phyloP scores from a whole-genome alignment of 345 rosid species.

The Pistacia vera region DNA sequence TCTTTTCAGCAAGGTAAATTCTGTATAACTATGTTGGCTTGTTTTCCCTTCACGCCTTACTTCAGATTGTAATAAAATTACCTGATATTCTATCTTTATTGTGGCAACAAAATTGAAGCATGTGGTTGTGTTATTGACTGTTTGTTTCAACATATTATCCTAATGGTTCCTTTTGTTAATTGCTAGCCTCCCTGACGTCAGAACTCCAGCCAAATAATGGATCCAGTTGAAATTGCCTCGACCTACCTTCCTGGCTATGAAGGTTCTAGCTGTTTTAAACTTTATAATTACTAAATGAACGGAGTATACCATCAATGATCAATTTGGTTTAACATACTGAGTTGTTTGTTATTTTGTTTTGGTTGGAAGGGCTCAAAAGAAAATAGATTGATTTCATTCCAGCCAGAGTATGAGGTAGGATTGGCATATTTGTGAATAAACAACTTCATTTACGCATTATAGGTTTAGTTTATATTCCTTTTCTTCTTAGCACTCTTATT shows the following conservation, averaged over 20 bases:
- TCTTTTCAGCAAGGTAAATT: slow-evolving; percentile 83
- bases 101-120: too few species aligned
- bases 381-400: slow-evolving; percentile 64
- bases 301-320: background rate
- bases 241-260: slow-evolving; percentile 35
- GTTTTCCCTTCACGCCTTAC: background rate
- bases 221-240: slow-evolving; percentile 43
- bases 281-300: background rate
- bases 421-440: background rate
- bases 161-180: slow-evolving; percentile 1
- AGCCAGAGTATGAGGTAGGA: slow-evolving; percentile 65
- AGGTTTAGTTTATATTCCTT: background rate
- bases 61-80: background rate
- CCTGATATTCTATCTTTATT: background rate
- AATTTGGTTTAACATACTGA: slow-evolving; percentile 24
- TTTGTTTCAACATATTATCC: slow-evolving; percentile 1
- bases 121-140: background rate
- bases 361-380: slow-evolving; percentile 86
- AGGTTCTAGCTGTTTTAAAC: slow-evolving; percentile 45
- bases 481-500: too few species aligned
- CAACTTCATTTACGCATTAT: background rate
- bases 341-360: slow-evolving; percentile 29
- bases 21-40: background rate
- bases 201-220: slow-evolving; percentile 56
- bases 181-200: slow-evolving; percentile 63